A percentile compares a stretch with the other conserved stretches of the same genome.
Conservation (phyloP, 306 rosid species). For the barrel medic (Medicago truncatula) region DNA sequence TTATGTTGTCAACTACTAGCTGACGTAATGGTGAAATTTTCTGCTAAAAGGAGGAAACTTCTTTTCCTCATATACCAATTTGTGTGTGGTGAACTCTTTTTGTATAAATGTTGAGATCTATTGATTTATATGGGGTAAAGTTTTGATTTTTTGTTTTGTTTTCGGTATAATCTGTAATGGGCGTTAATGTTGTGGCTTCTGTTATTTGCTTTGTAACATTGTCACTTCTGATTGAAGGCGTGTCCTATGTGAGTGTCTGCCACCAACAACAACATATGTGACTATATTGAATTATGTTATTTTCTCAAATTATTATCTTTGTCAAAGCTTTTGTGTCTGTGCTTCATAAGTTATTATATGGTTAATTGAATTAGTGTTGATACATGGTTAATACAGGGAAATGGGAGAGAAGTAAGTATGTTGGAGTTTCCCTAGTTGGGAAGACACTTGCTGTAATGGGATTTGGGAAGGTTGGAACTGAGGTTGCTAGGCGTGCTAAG, state of each 20-base stretch:
- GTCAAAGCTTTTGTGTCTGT: too few relatives aligned
- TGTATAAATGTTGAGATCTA: slow-evolving; percentile 33
- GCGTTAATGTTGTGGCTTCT: neutral
- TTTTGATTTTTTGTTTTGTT: neutral
- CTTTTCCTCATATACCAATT: slow-evolving; percentile 7
- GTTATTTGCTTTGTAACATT: too few relatives aligned
- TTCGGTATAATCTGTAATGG: neutral
- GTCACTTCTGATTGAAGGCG: too few relatives aligned
- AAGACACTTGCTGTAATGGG: slow-evolving; percentile 96
- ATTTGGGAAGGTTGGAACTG: slow-evolving; percentile 98
- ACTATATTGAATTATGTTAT: too few relatives aligned
- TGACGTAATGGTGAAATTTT: neutral
- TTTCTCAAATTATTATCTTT: too few relatives aligned
- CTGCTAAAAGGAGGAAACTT: neutral
- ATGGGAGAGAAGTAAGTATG: slow-evolving; percentile 92
- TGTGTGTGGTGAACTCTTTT: neutral
- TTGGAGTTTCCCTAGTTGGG: slow-evolving; percentile 96
- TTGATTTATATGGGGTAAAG: neutral
- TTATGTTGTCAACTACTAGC: neutral
- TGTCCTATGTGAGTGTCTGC: too few relatives aligned
- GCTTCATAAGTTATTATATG: neutral
- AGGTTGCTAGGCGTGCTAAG: slow-evolving; percentile 97
- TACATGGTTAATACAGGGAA: slow-evolving; percentile 62
- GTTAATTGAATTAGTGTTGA: slow-evolving; percentile 4
- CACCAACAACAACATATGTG: too few relatives aligned